Conservation (phyloP, 495 filamentous ascomycete species). For the Cladorrhinum samala region DNA sequence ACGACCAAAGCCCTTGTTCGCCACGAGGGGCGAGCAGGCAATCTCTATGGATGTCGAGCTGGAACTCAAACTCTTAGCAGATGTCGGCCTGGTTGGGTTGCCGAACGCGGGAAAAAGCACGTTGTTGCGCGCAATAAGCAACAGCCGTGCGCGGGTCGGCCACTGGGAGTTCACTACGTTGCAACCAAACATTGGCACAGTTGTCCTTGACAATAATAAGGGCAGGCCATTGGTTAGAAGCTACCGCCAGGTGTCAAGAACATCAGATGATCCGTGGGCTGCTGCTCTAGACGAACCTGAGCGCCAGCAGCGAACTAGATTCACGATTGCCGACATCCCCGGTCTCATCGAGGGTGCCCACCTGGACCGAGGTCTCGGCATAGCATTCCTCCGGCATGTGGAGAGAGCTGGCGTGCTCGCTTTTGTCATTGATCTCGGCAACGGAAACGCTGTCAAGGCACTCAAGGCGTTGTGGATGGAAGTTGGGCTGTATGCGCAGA, state of each 20-base stretch:
- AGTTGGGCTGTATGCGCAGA: slow-evolving; percentile 75
- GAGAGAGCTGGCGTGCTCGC: slow-evolving; percentile 88
- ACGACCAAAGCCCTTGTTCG: slow-evolving; percentile 70
- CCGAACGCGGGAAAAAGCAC: slow-evolving; percentile 97
- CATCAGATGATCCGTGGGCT: slow-evolving; percentile 35
- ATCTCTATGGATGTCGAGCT: slow-evolving; percentile 75
- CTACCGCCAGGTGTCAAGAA: slow-evolving; percentile 11
- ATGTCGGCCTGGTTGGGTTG: slow-evolving; percentile 88
- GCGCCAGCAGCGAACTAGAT: slow-evolving; percentile 57
- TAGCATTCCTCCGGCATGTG: slow-evolving; percentile 88
- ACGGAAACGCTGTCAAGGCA: slow-evolving; percentile 68
- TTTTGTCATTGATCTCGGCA: slow-evolving; percentile 84
- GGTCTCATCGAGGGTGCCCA: slow-evolving; percentile 87
- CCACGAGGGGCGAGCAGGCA: slow-evolving; percentile 76
- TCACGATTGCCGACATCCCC: slow-evolving; percentile 94
- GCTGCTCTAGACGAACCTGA: slow-evolving; percentile 24
- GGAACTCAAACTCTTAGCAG: slow-evolving; percentile 90
- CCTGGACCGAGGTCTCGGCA: slow-evolving; percentile 83
- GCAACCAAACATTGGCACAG: slow-evolving; percentile 88
- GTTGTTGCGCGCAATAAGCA: slow-evolving; percentile 75
- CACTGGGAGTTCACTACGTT: slow-evolving; percentile 97
- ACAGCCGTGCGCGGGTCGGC: slow-evolving; percentile 80
- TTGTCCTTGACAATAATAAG: slow-evolving; percentile 76
- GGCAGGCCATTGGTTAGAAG: slow-evolving; percentile 49
- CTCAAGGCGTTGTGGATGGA: slow-evolving; percentile 83